Conservation (phyloP, 768 basidiomycete genomes). For the Lanmaoa rubissima region DNA sequence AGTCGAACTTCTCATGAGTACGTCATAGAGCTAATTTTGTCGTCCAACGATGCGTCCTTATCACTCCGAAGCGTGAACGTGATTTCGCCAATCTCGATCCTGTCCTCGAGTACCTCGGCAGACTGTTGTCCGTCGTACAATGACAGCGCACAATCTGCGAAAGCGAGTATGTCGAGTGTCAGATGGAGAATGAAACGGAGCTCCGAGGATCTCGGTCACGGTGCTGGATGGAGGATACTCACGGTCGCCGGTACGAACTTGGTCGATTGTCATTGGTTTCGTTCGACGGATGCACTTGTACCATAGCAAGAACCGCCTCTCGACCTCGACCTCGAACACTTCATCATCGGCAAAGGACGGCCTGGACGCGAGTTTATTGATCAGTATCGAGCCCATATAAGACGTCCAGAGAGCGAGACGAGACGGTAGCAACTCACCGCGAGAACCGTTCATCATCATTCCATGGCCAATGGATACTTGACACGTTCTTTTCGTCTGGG, state of each 20-base stretch:
- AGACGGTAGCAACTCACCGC: slow-evolving; percentile 14
- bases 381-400: background rate
- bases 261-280: slow-evolving; percentile 17
- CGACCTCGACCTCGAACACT: slow-evolving; percentile 19
- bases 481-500: background rate
- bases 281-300: slow-evolving; percentile 30
- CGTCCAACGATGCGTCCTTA: background rate
- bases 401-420: background rate
- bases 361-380: background rate
- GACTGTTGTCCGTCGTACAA: slow-evolving; percentile 15
- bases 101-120: slow-evolving; percentile 15
- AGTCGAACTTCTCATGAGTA: background rate
- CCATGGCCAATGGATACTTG: slow-evolving; percentile 17
- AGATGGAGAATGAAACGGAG: background rate
- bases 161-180: background rate
- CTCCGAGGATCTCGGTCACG: background rate
- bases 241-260: slow-evolving; percentile 23
- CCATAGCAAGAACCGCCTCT: slow-evolving; percentile 18
- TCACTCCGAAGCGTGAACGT: slow-evolving; percentile 16
- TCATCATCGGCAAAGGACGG: slow-evolving; percentile 17
- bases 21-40: background rate
- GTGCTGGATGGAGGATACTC: background rate
- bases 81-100: slow-evolving; percentile 23
- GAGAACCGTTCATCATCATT: slow-evolving; percentile 2
- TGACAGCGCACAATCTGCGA: slow-evolving; percentile 23